Evolutionary conservation across 2,329 filamentous ascomycete species (phyloP).

Genomic region (Aspergillus sp.): DNA sequence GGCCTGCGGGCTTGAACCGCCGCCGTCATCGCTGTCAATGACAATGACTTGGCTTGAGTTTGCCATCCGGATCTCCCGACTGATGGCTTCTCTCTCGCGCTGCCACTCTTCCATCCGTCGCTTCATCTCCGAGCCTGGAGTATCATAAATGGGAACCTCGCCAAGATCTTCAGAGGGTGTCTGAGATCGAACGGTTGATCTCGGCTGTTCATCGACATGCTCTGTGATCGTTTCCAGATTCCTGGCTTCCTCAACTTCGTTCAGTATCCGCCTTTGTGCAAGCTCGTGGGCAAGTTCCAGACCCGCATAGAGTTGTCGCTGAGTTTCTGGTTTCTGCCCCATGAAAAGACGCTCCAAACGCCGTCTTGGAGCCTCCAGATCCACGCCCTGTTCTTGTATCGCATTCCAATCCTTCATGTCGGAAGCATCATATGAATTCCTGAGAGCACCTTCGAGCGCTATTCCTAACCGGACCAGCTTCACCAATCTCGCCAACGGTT

Average conservation of each 20-base stretch:
- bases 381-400: not conserved
- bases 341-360: not conserved
- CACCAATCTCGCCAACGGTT: conserved; percentile 27
- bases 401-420: not conserved
- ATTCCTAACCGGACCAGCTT: conserved; percentile 38
- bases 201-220: not conserved
- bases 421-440: conserved; percentile 12
- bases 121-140: conserved; percentile 23
- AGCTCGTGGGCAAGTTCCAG: not conserved
- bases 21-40: conserved; percentile 41
- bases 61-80: conserved; percentile 43
- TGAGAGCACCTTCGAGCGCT: conserved; percentile 35
- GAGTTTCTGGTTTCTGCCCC: not conserved
- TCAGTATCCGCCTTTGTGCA: not conserved
- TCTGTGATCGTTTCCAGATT: not conserved
- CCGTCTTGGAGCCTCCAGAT: not conserved
- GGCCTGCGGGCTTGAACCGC: conserved; percentile 3
- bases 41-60: conserved; percentile 45
- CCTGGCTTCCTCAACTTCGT: conserved; percentile 1
- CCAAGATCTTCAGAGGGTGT: conserved; percentile 9
- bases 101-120: conserved; percentile 44
- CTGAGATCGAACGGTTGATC: conserved; percentile 2
- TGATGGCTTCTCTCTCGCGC: conserved; percentile 44
- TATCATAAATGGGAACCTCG: conserved; percentile 4
- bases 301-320: not conserved